Evolutionary conservation across 2,329 filamentous ascomycete species (phyloP), one percentile per base, ranked within the genome.

Genomic region (Calonectria ilicicola): DNA sequence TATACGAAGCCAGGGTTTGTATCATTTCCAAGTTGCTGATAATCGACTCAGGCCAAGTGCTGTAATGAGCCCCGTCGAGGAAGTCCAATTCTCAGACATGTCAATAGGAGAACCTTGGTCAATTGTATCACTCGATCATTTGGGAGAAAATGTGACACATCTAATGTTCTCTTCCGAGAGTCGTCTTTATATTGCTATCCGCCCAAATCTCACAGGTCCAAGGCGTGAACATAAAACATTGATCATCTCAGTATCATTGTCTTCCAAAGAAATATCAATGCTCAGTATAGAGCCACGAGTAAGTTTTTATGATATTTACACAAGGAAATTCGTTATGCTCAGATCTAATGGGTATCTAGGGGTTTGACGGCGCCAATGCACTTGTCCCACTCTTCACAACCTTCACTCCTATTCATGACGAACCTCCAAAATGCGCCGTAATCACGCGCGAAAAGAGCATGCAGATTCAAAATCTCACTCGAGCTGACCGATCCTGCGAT

Each of bases 341-440:
- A 21, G 10, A 35, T n/a, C 60, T 64, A 47, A 64, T 46, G 17
- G 27, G 60, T 32, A 46, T 38, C 42, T 23, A 64, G 60, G 60
- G 60, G 8, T 46, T 32, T 32, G 60, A 64, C 19, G 60, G 38
- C 42, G 38, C 26, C 19, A 44, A 46, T 47, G 27, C 60, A 21
- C 27, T 64, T 14, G 60, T 35, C 23, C 60, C 60, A n/a, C 42
- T 64, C 60, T 47, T 64, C 26, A 64, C 60, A 64, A 64, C 60
- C 12, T 64, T 47, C n/a, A n/a, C 60, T 47, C 60, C 60, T 32
- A 46, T 64, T 46, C 40, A 47, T 32, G 23, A 27, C 4, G 38
- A 46, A 64, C 60, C 60, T 32, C 38, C 60, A 6, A 32, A 17
- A 32, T 64, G 60, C 27, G 42, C 60, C 40, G 42, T 64, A 46